phyloP scores from a whole-genome alignment of 2,329 filamentous ascomycete genomes.

The Neopestalotiopsis clavispora region DNA sequence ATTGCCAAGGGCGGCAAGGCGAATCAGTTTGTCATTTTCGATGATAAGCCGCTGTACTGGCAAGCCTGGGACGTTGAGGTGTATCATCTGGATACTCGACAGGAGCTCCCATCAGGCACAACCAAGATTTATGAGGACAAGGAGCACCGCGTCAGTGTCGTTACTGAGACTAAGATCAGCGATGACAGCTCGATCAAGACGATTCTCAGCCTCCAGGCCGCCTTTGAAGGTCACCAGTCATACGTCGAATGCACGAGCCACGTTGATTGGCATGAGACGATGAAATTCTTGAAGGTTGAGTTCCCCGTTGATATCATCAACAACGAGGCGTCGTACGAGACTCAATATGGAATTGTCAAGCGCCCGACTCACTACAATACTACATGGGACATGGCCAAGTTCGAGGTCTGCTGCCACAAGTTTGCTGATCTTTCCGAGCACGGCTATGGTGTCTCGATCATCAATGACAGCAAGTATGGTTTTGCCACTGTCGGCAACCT shows the following conservation, averaged over 20 bases:
- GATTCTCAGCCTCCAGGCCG: slow-evolving; percentile 78
- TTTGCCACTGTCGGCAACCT: slow-evolving; percentile 88
- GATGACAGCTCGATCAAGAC: slow-evolving; percentile 85
- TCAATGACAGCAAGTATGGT: slow-evolving; percentile 96
- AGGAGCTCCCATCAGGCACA: slow-evolving; percentile 71
- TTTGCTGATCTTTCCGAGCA: slow-evolving; percentile 90
- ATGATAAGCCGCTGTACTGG: slow-evolving; percentile 97
- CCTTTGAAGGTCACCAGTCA: slow-evolving; percentile 66
- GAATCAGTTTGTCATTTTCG: slow-evolving; percentile 92
- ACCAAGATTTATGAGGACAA: slow-evolving; percentile 75
- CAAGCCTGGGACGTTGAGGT: slow-evolving; percentile 98
- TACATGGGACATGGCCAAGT: slow-evolving; percentile 96
- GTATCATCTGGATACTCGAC: slow-evolving; percentile 86
- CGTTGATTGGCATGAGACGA: slow-evolving; percentile 96
- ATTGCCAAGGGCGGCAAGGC: slow-evolving; percentile 76
- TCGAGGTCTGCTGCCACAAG: slow-evolving; percentile 95
- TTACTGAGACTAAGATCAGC: slow-evolving; percentile 86
- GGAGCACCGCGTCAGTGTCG: slow-evolving; percentile 78
- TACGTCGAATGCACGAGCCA: slow-evolving; percentile 81
- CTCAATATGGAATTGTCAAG: slow-evolving; percentile 86
- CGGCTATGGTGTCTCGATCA: slow-evolving; percentile 86
- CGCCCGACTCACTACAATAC: slow-evolving; percentile 98
- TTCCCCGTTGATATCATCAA: slow-evolving; percentile 93
- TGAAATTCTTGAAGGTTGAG: slow-evolving; percentile 98
- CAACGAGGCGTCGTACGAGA: slow-evolving; percentile 93